These are phyloP conservation scores for Verticillium tricorpus DNA, from an alignment of 2,329 filamentous ascomycete genomes.

Conservation along the genomic window DNA sequence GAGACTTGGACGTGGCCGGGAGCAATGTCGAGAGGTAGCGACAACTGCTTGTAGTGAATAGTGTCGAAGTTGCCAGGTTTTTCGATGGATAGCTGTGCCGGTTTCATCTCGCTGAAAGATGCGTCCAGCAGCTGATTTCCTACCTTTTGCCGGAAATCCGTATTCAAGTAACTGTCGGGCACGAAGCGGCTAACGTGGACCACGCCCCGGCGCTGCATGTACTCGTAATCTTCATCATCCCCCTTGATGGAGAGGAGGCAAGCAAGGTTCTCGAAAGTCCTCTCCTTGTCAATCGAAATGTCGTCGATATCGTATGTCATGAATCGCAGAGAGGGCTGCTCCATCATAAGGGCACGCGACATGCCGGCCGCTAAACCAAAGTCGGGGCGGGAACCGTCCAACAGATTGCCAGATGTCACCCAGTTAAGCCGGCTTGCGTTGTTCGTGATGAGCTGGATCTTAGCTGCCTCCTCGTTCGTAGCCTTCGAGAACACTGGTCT, in stretches of 20 bases:
- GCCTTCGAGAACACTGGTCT: no score
- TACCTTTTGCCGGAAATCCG: constrained; percentile 11
- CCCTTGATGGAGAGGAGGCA: not conserved
- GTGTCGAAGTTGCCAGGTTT: constrained; percentile 12
- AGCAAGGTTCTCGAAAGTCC: not conserved
- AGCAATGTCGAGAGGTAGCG: not conserved
- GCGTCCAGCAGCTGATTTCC: not conserved
- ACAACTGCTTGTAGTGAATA: constrained; percentile 15
- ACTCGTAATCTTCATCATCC: not conserved
- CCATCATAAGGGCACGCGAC: not conserved
- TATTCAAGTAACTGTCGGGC: constrained; percentile 16
- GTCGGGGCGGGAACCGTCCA: not conserved
- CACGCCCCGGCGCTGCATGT: not conserved
- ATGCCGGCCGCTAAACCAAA: not conserved
- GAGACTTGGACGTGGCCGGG: constrained; percentile 7
- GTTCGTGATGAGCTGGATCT: not conserved
- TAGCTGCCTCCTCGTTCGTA: no score
- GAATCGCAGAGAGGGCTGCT: not conserved
- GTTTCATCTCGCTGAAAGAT: no score
- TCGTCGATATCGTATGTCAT: not conserved
- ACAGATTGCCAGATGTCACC: not conserved
- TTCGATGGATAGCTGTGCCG: constrained; percentile 7
- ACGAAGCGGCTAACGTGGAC: constrained; percentile 17
- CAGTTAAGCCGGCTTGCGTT: not conserved
- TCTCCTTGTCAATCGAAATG: no score